A percentile compares a stretch with the other conserved stretches of the same genome.
Evolutionary conservation across 495 filamentous ascomycete genomes (phyloP).

Genomic region (Talaromyces ruber): DNA sequence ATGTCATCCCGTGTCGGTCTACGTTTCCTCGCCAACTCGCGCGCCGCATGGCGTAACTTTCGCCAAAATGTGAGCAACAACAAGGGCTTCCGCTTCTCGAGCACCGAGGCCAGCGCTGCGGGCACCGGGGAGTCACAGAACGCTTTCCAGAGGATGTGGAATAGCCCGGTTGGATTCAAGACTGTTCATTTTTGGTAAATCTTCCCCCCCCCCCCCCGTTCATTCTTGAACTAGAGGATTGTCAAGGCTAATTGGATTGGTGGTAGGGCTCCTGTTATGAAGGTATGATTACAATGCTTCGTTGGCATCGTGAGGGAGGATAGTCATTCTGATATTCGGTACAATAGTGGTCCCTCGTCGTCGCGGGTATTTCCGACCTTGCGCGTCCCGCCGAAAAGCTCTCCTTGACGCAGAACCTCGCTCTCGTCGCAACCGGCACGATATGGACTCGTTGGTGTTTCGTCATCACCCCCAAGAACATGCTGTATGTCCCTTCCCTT

Average conservation of each 20-base stretch:
- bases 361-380: constrained; percentile 89
- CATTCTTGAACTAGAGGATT: no score
- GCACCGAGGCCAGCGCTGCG: constrained; percentile 43
- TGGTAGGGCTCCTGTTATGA: constrained; percentile 88
- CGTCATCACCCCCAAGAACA: constrained; percentile 88
- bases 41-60: constrained; percentile 44
- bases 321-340: constrained; percentile 2
- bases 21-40: constrained; percentile 39
- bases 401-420: constrained; percentile 82
- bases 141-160: constrained; percentile 68
- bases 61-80: constrained; percentile 15
- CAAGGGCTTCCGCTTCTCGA: constrained; percentile 53
- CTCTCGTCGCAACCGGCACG: constrained; percentile 76
- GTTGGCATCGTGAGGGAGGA: no score
- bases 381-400: constrained; percentile 85
- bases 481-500: constrained; percentile 49
- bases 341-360: constrained; percentile 73
- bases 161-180: constrained; percentile 81
- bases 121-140: constrained; percentile 41
- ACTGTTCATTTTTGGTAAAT: constrained; percentile 99
- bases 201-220: no score
- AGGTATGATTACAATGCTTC: no score
- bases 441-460: constrained; percentile 99
- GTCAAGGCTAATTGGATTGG: not conserved
- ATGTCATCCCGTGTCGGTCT: constrained; percentile 40